Conservation (phyloP, 2,329 filamentous ascomycete species). For the Pyrenophora teres region DNA sequence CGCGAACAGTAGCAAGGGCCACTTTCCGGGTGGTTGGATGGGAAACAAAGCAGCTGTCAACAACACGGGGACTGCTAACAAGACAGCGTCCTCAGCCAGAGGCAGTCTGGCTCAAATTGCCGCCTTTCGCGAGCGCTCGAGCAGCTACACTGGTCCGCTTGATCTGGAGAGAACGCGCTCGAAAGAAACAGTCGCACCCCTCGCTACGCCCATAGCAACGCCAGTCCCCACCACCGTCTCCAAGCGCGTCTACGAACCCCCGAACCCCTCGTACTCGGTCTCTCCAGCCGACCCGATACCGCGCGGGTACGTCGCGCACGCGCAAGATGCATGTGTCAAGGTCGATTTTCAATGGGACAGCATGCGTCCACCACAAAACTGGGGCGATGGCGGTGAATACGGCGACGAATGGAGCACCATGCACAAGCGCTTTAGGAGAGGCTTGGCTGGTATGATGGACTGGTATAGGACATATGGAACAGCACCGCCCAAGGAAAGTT, state of each 20-base stretch:
- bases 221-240: constrained; percentile 22
- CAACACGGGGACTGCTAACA: constrained; percentile 25
- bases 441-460: constrained; percentile 75
- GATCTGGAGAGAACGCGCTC: constrained; percentile 32
- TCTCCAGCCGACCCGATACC: constrained; percentile 82
- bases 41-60: constrained; percentile 38
- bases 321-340: constrained; percentile 80
- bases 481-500: constrained; percentile 39
- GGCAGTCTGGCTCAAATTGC: constrained; percentile 47
- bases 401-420: constrained; percentile 96
- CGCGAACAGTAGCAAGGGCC: constrained; percentile 49
- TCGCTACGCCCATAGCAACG: constrained; percentile 12
- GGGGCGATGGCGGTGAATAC: constrained; percentile 85
- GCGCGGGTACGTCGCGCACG: constrained; percentile 85
- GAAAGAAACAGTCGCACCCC: constrained; percentile 28
- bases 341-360: constrained; percentile 98
- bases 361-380: constrained; percentile 74
- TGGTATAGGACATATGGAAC: constrained; percentile 71
- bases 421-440: constrained; percentile 86
- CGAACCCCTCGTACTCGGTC: constrained; percentile 80
- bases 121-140: constrained; percentile 54
- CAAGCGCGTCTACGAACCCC: constrained; percentile 67
- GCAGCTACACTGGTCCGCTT: constrained; percentile 42
- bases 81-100: constrained; percentile 31
- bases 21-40: constrained; percentile 63